These are phyloP conservation scores for Populus hybrid DNA, from an alignment of 441 rosid genomes.

Conservation along the genomic window DNA sequence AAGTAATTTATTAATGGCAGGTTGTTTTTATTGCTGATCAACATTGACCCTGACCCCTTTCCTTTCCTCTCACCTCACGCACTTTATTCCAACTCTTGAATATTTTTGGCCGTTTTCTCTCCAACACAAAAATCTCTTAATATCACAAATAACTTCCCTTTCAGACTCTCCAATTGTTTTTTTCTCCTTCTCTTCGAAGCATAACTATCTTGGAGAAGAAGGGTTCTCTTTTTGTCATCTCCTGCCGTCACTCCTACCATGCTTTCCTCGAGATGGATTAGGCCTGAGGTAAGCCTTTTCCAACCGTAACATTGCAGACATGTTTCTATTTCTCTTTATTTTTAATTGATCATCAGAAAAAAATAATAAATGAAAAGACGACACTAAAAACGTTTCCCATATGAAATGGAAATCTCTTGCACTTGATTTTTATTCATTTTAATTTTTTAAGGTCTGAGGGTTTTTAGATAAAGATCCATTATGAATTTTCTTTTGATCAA, in stretches of 20 bases:
- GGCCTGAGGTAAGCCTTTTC: constrained; percentile 34
- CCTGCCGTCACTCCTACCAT: neutral
- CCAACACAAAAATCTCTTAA: neutral
- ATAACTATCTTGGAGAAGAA: neutral
- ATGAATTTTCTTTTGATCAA: neutral
- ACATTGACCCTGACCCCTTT: constrained; percentile 4
- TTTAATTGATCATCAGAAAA: no score
- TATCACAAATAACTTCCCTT: neutral
- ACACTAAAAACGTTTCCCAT: no score
- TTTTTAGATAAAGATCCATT: neutral
- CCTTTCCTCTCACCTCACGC: neutral
- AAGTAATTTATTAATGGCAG: neutral
- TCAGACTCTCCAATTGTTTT: neutral
- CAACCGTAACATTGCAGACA: neutral
- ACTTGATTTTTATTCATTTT: neutral
- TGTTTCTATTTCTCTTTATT: neutral
- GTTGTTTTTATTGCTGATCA: constrained; percentile 12
- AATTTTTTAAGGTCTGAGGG: neutral
- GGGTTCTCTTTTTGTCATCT: neutral
- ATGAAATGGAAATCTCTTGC: neutral
- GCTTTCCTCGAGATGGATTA: constrained; percentile 29
- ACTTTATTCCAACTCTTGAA: neutral
- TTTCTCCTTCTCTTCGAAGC: neutral
- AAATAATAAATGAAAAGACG: no score
- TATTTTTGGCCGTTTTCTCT: neutral